Evolutionary conservation across 169 alveolate species (phyloP).

Genomic region (Plasmodium adleri): DNA sequence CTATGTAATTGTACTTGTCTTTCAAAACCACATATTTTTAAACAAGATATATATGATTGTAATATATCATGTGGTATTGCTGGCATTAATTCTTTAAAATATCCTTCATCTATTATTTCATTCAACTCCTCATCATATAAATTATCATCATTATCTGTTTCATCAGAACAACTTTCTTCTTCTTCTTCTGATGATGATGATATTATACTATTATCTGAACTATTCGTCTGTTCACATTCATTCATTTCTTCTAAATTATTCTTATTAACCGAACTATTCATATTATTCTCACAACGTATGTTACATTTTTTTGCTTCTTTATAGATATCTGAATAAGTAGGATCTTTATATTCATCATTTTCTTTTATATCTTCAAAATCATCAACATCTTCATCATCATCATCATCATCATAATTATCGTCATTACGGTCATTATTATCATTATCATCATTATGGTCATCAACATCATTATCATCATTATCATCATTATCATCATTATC

Average conservation of each 20-base stretch:
- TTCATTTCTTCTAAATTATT: background rate
- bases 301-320: too few relatives aligned
- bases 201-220: background rate
- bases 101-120: constrained; percentile 58
- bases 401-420: background rate
- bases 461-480: background rate
- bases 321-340: too few relatives aligned
- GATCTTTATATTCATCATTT: background rate
- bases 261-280: background rate
- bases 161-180: background rate
- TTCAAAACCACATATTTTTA: constrained; percentile 73
- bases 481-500: constrained; percentile 7
- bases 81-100: constrained; percentile 70
- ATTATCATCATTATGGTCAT: background rate
- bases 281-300: background rate
- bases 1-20: constrained; percentile 76
- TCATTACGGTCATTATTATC: background rate
- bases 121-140: constrained; percentile 61
- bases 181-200: constrained; percentile 3
- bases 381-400: constrained; percentile 13
- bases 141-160: background rate
- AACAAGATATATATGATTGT: constrained; percentile 46
- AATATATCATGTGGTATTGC: constrained; percentile 74
- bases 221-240: background rate
- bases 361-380: background rate